Percentiles rank a stretch among this genome's conserved stretches.
These are phyloP conservation scores for Epichloe gansuensis DNA, from an alignment of 2,329 filamentous ascomycete species.

Conservation along the genomic window DNA sequence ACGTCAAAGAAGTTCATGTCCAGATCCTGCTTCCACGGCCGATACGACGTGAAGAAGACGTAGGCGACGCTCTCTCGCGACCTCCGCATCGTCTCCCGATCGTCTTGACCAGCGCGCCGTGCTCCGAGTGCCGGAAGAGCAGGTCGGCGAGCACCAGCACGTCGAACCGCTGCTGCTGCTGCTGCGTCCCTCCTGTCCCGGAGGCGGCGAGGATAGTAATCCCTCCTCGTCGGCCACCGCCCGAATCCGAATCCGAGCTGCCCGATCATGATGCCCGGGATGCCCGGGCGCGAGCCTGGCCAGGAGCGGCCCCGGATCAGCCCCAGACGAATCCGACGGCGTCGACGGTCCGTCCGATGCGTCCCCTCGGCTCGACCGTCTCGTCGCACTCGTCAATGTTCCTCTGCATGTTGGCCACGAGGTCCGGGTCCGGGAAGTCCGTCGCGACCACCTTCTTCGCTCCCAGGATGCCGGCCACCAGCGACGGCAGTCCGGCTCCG, in stretches of 20 bases:
- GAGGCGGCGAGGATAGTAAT: too few species aligned
- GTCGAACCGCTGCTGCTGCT: slow-evolving; percentile 45
- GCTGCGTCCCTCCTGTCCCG: too few species aligned
- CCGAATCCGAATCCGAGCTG: not conserved
- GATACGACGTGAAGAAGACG: slow-evolving; percentile 90
- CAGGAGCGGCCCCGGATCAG: slow-evolving; percentile 45
- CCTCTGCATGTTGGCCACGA: slow-evolving; percentile 67
- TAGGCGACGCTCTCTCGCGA: slow-evolving; percentile 49
- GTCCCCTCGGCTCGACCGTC: slow-evolving; percentile 17
- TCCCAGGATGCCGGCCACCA: slow-evolving; percentile 63
- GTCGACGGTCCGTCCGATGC: slow-evolving; percentile 29
- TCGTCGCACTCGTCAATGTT: slow-evolving; percentile 54
- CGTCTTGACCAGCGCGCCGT: slow-evolving; percentile 62
- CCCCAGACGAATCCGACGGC: slow-evolving; percentile 77
- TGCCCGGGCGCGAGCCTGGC: slow-evolving; percentile 33
- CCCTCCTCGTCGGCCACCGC: too few species aligned
- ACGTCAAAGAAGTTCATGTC: slow-evolving; percentile 81
- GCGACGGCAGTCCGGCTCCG: slow-evolving; percentile 71
- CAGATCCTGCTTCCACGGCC: slow-evolving; percentile 78
- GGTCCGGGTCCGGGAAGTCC: slow-evolving; percentile 75
- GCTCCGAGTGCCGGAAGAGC: slow-evolving; percentile 84
- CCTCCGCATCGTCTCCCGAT: slow-evolving; percentile 54
- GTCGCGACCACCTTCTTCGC: slow-evolving; percentile 66
- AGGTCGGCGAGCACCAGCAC: slow-evolving; percentile 78
- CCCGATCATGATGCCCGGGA: not conserved